phyloP scores from a whole-genome alignment of 2,329 filamentous ascomycete genomes.

The Arthrobotrys sinensis region DNA sequence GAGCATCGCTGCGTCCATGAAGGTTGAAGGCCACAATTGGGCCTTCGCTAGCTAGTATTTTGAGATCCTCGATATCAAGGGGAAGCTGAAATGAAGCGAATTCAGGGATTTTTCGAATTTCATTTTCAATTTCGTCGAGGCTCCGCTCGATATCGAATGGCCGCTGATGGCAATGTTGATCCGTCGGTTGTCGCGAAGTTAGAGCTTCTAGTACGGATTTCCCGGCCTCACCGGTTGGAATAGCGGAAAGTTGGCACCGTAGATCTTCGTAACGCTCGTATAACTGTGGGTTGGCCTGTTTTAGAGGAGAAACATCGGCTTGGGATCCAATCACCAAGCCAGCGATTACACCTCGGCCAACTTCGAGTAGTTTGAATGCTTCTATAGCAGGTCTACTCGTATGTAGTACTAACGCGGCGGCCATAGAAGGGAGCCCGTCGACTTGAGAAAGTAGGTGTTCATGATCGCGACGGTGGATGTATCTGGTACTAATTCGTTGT shows the following conservation, averaged over 20 bases:
- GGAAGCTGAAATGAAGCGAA: conserved; percentile 34
- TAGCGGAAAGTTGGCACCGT: background rate
- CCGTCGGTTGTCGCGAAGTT: background rate
- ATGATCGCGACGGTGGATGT: conserved; percentile 27
- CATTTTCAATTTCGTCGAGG: conserved; percentile 1
- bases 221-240: background rate
- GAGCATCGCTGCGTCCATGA: conserved; percentile 46
- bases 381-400: conserved; percentile 1
- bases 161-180: too few species aligned
- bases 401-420: conserved; percentile 14
- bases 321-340: conserved; percentile 10
- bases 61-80: conserved; percentile 13
- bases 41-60: conserved; percentile 12
- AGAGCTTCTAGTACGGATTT: background rate
- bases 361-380: conserved; percentile 21
- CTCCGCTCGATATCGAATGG: background rate
- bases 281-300: background rate
- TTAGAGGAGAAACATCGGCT: conserved; percentile 6
- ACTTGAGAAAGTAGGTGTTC: conserved; percentile 30
- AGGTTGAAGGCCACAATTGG: conserved; percentile 57
- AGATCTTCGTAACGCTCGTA: conserved; percentile 28
- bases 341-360: conserved; percentile 27
- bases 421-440: conserved; percentile 20
- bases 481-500: conserved; percentile 33
- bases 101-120: conserved; percentile 28